phyloP scores from a whole-genome alignment of 306 rosid genomes.

The Rubus idaeus region DNA sequence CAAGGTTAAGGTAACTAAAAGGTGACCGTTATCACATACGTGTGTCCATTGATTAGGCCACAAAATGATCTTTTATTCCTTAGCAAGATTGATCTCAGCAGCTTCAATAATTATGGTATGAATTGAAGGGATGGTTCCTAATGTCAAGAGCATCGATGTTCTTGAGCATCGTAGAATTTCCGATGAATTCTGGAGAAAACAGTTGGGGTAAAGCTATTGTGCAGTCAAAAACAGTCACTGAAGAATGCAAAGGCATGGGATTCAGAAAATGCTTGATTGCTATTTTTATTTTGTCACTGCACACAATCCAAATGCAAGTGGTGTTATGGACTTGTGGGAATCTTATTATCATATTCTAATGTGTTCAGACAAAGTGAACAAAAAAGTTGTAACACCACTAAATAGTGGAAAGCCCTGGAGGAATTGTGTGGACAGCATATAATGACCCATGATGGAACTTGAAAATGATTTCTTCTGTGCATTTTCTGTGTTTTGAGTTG shows the following conservation, averaged over 20 bases:
- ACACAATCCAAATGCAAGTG: conserved; percentile 7
- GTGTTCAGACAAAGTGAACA: background rate
- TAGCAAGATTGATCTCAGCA: background rate
- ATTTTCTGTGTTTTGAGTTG: background rate
- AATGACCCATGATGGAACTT: conserved; percentile 2
- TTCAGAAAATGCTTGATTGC: background rate
- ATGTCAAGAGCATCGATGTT: too few relatives aligned
- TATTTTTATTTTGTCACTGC: background rate
- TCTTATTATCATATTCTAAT: background rate
- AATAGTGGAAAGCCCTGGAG: conserved; percentile 13
- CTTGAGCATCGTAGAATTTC: too few relatives aligned
- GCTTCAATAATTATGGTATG: background rate
- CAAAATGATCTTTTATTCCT: background rate
- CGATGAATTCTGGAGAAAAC: too few relatives aligned
- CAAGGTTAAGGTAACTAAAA: background rate
- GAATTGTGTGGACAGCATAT: background rate
- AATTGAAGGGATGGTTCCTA: too few relatives aligned
- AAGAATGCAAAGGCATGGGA: conserved; percentile 3
- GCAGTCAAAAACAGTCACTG: background rate
- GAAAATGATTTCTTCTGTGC: conserved; percentile 4
- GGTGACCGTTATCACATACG: background rate
- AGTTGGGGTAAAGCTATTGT: too few relatives aligned
- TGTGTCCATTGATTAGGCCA: background rate
- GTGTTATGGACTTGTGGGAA: background rate
- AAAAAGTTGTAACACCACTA: conserved; percentile 4